Evolutionary conservation across 371 early-diverging fungal species (phyloP), one percentile per base, ranked within the genome.

Genomic region (Circinella umbellata): DNA sequence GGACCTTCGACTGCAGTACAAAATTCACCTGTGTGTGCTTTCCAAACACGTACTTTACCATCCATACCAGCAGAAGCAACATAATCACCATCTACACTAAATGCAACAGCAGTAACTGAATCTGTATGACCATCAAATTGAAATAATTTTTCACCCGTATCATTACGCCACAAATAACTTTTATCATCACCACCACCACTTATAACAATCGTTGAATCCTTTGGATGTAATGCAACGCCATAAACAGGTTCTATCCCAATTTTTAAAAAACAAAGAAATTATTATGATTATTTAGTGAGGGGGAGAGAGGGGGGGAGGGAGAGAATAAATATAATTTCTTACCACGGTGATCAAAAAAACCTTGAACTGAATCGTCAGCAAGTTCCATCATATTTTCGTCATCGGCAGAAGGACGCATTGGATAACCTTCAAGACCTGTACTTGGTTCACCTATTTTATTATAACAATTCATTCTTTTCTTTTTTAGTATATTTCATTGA

Each of bases 111-210:
- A 46, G 92, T 89, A 17, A 97, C 95, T 1, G 97, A 96, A 78
- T 99, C 99, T 2, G 88, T 87, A 76, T 97, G 98, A 42, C 87
- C 86, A 27, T 80, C 81, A 27, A 92, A 73, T 67, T 87, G 83
- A 61, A 78, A 83, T 39, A 93, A 61, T 60, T 83, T 84, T 66
- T 96, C 95, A 54, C 97, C 97, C 5, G 88, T 95, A 73, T 91
- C 91, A 18, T 86, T 63, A n/a, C 89, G 82, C 98, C 98, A 99
- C 5, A 99, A 71, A 76, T 91, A 96, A 55, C 91, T 91, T 80
- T 89, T 90, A 79, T 98, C 98, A 77, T 99, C 97, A 48, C 96
- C 98, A 51, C 98, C 98, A 63, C 98, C 99, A 66, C 89, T 88
- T 14, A 88, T 80, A 38, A 87, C 82, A 64, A 97, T 82, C 61